These are phyloP conservation scores for Scedosporium dehoogii DNA, from an alignment of 2,329 filamentous ascomycete species.

Conservation along the genomic window DNA sequence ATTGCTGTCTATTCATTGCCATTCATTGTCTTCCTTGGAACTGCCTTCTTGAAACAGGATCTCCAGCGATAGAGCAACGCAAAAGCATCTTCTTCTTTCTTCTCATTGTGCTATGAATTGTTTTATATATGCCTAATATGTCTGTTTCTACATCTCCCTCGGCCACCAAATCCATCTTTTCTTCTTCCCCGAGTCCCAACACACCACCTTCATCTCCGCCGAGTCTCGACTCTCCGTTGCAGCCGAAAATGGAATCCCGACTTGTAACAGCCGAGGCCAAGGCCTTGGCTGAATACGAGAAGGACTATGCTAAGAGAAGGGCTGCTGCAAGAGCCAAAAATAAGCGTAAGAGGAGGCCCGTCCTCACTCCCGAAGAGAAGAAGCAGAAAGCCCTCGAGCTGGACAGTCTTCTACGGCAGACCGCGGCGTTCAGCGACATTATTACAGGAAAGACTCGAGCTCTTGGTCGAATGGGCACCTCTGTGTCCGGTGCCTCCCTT, in stretches of 20 bases:
- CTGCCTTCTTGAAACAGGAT: neutral
- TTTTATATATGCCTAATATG: neutral
- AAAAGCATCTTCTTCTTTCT: neutral
- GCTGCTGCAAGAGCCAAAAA: constrained; percentile 30
- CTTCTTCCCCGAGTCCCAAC: neutral
- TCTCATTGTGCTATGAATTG: neutral
- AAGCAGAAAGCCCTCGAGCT: constrained; percentile 50
- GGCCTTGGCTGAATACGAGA: constrained; percentile 27
- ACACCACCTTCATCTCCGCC: constrained; percentile 2
- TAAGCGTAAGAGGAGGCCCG: constrained; percentile 36
- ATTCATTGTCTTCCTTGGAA: neutral
- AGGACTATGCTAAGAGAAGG: constrained; percentile 35
- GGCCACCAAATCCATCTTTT: neutral
- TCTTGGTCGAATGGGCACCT: constrained; percentile 50
- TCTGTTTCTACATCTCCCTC: neutral
- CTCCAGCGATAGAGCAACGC: neutral
- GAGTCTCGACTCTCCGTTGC: neutral
- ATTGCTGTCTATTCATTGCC: neutral
- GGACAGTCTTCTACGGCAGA: constrained; percentile 49
- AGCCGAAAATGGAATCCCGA: constrained; percentile 10
- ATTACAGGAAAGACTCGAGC: constrained; percentile 54
- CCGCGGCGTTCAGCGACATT: constrained; percentile 51
- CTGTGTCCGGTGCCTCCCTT: constrained; percentile 48
- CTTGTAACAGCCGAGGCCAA: constrained; percentile 26
- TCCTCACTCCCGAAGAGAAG: constrained; percentile 40